These are phyloP conservation scores for Phoenix dactylifera DNA, from an alignment of 176 grass and related monocot species.

Conservation along the genomic window DNA sequence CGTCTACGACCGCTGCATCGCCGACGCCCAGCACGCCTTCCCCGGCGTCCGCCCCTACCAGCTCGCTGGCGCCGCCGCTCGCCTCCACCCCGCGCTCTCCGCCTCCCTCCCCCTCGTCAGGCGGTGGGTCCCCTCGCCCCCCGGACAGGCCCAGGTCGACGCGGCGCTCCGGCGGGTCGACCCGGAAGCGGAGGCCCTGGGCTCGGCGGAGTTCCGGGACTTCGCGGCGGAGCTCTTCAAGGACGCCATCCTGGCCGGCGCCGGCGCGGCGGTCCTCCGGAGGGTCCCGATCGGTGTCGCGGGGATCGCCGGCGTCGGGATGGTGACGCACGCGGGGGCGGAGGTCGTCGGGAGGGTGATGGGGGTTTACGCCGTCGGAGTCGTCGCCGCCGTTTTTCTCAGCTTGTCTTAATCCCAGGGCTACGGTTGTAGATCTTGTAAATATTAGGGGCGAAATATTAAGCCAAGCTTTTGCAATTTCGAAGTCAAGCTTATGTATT, in stretches of 20 bases:
- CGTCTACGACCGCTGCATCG: slow-evolving; percentile 40
- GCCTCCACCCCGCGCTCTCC: slow-evolving; percentile 35
- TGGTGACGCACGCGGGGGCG: slow-evolving; percentile 23
- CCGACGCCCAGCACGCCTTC: slow-evolving; percentile 38
- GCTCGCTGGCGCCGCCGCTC: slow-evolving; percentile 37
- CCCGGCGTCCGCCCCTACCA: slow-evolving; percentile 49
- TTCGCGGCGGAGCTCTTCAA: slow-evolving; percentile 50
- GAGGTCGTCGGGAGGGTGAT: slow-evolving; percentile 38
- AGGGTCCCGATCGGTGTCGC: slow-evolving; percentile 34
- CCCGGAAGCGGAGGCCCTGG: slow-evolving; percentile 15
- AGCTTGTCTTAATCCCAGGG: slow-evolving; percentile 12
- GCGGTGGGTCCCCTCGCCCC: neutral
- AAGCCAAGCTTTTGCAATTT: no score
- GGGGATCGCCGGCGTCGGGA: slow-evolving; percentile 38
- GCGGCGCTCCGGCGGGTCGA: neutral
- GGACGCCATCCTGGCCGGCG: slow-evolving; percentile 40
- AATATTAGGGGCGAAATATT: no score
- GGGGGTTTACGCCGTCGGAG: slow-evolving; percentile 45
- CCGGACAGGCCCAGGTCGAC: neutral
- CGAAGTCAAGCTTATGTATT: no score
- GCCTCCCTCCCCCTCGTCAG: slow-evolving; percentile 19
- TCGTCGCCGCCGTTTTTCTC: slow-evolving; percentile 54
- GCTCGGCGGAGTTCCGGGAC: slow-evolving; percentile 23
- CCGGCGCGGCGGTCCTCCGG: slow-evolving; percentile 29
- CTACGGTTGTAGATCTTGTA: no score